Percentiles rank a stretch among this genome's conserved stretches.
Conservation (phyloP, 352 stramenopile genomes). For the Achlya hypogyna region DNA sequence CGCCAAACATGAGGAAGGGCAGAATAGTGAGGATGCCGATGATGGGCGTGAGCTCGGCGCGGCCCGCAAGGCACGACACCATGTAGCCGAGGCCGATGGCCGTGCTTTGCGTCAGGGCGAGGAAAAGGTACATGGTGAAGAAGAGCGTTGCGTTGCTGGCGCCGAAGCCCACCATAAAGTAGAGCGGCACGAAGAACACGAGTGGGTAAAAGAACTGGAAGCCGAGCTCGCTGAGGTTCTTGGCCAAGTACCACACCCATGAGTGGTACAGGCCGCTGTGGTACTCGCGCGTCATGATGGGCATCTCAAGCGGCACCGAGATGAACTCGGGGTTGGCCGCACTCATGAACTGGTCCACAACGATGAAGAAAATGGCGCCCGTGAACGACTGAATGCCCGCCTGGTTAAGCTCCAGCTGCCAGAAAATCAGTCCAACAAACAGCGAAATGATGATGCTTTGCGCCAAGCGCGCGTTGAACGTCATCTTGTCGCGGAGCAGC, state of each 20-base stretch:
- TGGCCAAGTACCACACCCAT: slow-evolving; percentile 32
- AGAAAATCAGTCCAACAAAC: slow-evolving; percentile 31
- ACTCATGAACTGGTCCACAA: slow-evolving; percentile 28
- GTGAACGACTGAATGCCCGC: slow-evolving; percentile 32
- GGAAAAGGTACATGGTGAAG: slow-evolving; percentile 29
- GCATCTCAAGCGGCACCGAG: slow-evolving; percentile 30
- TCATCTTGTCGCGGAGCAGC: slow-evolving; percentile 27
- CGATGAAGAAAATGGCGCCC: slow-evolving; percentile 34
- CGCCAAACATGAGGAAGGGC: slow-evolving; percentile 38
- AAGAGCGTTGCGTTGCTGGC: slow-evolving; percentile 24
- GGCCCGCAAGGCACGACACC: slow-evolving; percentile 30
- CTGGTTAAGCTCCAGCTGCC: slow-evolving; percentile 26
- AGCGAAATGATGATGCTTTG: slow-evolving; percentile 30
- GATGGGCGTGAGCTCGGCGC: slow-evolving; percentile 29
- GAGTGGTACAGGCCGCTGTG: slow-evolving; percentile 29
- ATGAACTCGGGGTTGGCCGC: slow-evolving; percentile 29
- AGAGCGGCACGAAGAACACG: slow-evolving; percentile 28
- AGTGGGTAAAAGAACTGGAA: slow-evolving; percentile 30
- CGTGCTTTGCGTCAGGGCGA: slow-evolving; percentile 21
- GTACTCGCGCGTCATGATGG: slow-evolving; percentile 31
- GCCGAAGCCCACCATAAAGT: slow-evolving; percentile 36
- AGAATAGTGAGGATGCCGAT: slow-evolving; percentile 31
- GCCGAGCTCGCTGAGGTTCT: slow-evolving; percentile 32
- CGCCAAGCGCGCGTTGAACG: slow-evolving; percentile 28
- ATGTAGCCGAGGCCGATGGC: slow-evolving; percentile 29